A percentile compares a stretch with the other conserved stretches of the same genome.
Conservation (phyloP, 73 alveolate genomes). For the Paramecium caudatum region DNA sequence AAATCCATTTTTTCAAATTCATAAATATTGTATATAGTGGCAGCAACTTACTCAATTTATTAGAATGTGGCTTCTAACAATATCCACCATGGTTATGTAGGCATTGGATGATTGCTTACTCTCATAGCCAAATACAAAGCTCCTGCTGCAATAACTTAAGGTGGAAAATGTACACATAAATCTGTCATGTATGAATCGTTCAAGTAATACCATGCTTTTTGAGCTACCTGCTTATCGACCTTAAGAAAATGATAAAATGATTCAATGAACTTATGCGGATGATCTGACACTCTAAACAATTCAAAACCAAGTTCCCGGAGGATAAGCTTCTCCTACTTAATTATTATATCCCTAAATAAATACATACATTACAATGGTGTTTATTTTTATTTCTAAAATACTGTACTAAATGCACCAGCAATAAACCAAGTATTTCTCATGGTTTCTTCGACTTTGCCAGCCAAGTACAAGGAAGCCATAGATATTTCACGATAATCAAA, state of each 20-base stretch:
- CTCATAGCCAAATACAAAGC: constrained; percentile 66
- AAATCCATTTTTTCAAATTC: constrained; percentile 68
- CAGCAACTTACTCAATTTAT: constrained; percentile 51
- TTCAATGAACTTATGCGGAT: constrained; percentile 67
- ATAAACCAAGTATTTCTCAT: constrained; percentile 45
- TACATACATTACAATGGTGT: constrained; percentile 35
- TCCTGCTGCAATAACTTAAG: constrained; percentile 67
- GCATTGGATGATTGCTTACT: constrained; percentile 52
- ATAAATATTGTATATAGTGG: constrained; percentile 31
- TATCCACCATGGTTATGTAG: constrained; percentile 68
- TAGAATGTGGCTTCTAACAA: constrained; percentile 17
- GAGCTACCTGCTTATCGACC: constrained; percentile 58
- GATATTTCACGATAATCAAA: constrained; percentile 57
- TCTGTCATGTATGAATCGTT: constrained; percentile 70
- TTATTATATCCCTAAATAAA: constrained; percentile 51
- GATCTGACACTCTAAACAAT: constrained; percentile 59
- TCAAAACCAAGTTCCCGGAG: constrained; percentile 56
- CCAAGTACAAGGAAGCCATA: constrained; percentile 63
- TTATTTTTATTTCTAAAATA: constrained; percentile 12
- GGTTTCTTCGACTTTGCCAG: constrained; percentile 65
- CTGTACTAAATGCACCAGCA: constrained; percentile 58
- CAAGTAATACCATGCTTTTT: constrained; percentile 68
- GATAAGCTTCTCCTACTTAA: constrained; percentile 32
- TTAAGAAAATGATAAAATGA: constrained; percentile 67
- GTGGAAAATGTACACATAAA: constrained; percentile 61